Conservation (phyloP, 495 filamentous ascomycete genomes). For the Beverwykella pulmonaria region DNA sequence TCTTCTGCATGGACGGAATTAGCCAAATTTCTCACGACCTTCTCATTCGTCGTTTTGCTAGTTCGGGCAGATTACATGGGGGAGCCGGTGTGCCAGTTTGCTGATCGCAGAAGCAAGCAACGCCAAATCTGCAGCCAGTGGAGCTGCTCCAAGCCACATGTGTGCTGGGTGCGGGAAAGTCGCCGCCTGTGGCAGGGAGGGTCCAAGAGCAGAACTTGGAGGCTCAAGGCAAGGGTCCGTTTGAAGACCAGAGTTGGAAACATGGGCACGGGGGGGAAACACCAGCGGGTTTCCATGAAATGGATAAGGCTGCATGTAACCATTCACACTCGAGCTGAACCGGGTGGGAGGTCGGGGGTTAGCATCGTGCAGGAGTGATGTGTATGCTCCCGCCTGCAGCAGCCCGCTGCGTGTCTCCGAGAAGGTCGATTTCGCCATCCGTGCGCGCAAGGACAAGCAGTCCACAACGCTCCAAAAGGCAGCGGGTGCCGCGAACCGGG, state of each 20-base stretch:
- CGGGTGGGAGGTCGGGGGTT: slow-evolving; percentile 14
- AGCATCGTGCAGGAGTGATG: slow-evolving; percentile 3
- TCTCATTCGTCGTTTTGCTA: neutral
- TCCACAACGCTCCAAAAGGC: neutral
- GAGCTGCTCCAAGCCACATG: slow-evolving; percentile 19
- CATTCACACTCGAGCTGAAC: slow-evolving; percentile 28
- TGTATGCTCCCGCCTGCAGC: slow-evolving; percentile 6
- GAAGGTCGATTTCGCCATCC: slow-evolving; percentile 8
- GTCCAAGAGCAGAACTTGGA: slow-evolving; percentile 15
- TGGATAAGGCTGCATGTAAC: slow-evolving; percentile 36
- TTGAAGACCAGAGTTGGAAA: slow-evolving; percentile 1
- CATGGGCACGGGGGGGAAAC: slow-evolving; percentile 13
- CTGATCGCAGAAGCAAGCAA: slow-evolving; percentile 21
- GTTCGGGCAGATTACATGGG: slow-evolving; percentile 17
- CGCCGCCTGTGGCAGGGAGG: slow-evolving; percentile 8
- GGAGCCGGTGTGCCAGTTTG: neutral
- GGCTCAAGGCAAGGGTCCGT: slow-evolving; percentile 31
- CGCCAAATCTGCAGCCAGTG: slow-evolving; percentile 3
- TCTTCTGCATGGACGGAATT: neutral
- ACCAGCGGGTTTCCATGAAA: slow-evolving; percentile 20
- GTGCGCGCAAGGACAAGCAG: neutral
- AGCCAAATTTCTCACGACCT: slow-evolving; percentile 7
- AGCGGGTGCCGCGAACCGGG: neutral
- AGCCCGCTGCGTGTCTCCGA: slow-evolving; percentile 12
- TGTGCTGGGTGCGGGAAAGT: slow-evolving; percentile 3